A percentile compares a stretch with the other conserved stretches of the same genome.
Conservation (phyloP, 2,329 filamentous ascomycete genomes). For the Fusarium duplospermum region DNA sequence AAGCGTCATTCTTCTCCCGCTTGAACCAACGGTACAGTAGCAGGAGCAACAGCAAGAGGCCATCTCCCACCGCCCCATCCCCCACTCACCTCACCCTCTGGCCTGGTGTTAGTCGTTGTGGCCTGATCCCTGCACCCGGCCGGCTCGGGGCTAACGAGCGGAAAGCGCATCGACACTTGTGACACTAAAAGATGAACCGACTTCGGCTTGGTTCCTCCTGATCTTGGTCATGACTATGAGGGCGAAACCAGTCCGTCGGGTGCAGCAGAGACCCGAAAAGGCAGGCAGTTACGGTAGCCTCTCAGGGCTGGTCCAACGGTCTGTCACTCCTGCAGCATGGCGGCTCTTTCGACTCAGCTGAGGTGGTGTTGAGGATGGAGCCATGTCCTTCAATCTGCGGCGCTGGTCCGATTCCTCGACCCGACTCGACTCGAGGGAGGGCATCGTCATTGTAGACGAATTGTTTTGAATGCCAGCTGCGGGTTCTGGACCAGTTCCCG, state of each 20-base stretch:
- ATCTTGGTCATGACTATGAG: conserved; percentile 15
- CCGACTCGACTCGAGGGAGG: not conserved
- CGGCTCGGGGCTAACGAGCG: conserved; percentile 16
- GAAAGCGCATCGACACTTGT: conserved; percentile 25
- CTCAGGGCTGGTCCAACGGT: not conserved
- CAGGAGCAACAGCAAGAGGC: not conserved
- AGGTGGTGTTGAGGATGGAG: conserved; percentile 26
- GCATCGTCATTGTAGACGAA: conserved; percentile 12
- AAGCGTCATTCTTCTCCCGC: conserved; percentile 9
- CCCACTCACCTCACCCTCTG: conserved; percentile 14
- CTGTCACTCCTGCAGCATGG: conserved; percentile 8
- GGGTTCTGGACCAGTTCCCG: not conserved
- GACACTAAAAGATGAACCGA: conserved; percentile 22
- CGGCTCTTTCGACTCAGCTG: not conserved
- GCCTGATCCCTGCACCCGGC: conserved; percentile 33
- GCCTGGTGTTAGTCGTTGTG: conserved; percentile 15
- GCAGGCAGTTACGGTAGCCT: conserved; percentile 5
- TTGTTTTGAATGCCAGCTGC: not conserved
- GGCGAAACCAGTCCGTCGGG: conserved; percentile 29
- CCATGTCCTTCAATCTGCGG: conserved; percentile 22
- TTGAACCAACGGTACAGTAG: not conserved
- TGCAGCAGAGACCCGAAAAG: conserved; percentile 24
- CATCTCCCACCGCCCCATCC: not conserved
- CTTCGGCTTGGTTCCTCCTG: conserved; percentile 29
- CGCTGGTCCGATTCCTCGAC: conserved; percentile 7